phyloP scores from a whole-genome alignment of 768 basidiomycete species.

The Piloderma croceum region DNA sequence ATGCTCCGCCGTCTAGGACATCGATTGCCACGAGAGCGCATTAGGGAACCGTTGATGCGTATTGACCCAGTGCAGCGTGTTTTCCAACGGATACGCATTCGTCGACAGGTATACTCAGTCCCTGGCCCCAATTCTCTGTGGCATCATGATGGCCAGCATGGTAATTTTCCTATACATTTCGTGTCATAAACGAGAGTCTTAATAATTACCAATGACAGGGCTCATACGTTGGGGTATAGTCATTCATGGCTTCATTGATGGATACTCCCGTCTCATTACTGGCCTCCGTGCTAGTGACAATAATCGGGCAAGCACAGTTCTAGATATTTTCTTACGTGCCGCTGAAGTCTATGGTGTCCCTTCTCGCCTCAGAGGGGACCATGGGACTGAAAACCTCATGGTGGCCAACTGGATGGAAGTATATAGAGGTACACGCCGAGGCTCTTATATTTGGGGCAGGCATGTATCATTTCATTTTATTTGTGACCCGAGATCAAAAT shows the following conservation, averaged over 20 bases:
- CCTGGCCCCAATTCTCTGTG: conserved; percentile 32
- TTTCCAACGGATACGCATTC: conserved; percentile 23
- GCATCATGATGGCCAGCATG: conserved; percentile 36
- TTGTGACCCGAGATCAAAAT: neutral
- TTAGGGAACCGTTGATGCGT: conserved; percentile 16
- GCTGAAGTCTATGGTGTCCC: conserved; percentile 24
- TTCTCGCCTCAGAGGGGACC: conserved; percentile 26
- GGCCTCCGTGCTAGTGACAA: conserved; percentile 34
- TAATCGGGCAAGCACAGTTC: conserved; percentile 35
- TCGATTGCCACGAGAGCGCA: conserved; percentile 14
- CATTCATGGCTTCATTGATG: conserved; percentile 39
- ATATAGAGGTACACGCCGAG: conserved; percentile 13
- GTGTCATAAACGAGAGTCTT: conserved; percentile 2
- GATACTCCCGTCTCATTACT: conserved; percentile 31
- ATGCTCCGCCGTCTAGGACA: conserved; percentile 16
- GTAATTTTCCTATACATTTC: conserved; percentile 2
- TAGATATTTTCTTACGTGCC: conserved; percentile 27
- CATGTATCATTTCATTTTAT: conserved; percentile 8
- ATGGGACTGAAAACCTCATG: conserved; percentile 24
- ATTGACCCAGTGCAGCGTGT: conserved; percentile 15
- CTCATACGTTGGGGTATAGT: conserved; percentile 34
- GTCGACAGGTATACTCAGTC: conserved; percentile 26
- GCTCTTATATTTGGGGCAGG: conserved; percentile 27
- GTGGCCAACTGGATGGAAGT: conserved; percentile 29
- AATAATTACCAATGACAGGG: conserved; percentile 11